Evolutionary conservation across 2,329 filamentous ascomycete species (phyloP), one percentile per base, ranked within the genome.

Genomic region (Decorospora gaudefroyi): DNA sequence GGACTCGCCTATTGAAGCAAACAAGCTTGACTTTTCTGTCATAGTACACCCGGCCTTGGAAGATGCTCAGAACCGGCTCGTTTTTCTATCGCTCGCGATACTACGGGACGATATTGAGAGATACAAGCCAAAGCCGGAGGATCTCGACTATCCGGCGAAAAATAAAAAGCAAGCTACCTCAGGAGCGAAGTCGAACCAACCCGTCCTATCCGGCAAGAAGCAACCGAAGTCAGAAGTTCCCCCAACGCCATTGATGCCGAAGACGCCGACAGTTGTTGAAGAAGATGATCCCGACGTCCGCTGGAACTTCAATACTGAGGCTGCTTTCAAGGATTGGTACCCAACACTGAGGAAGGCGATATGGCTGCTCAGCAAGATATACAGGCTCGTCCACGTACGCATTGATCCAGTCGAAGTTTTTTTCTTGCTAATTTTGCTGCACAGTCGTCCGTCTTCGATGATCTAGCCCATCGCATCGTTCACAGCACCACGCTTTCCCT

Each of bases 401-500:
- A 5, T 23, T 12, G 7, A 18, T 18, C 26, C 21, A 8, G 6
- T 18, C 29, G 2, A n/a, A 8, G 18, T 3, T 8, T 21, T 11
- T 2, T 3, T 27, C n/a, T 15, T 18, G n/a, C 33, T 49, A 17
- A 46, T 30, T 38, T n/a, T 29, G 27, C 11, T 5, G 6, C 43
- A 13, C 40, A 83, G 79, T 83, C 83, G 43, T 82, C 80, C 15
- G 82, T 87, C 27, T 87, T 87, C 59, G 84, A 87, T 55, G 85
- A 88, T 57, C 76, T 88, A 3, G 85, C 85, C 4, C 86, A 88
- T 64, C 84, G 84, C 60, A 93, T 97, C 54, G 89, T 99, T 17
- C 87, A 92, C 61, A 89, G 95, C 70, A 93, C 91, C 1, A 96
- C 91, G 0, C 74, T 86, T 37, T 90, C 91, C 3, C 80, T 99